A percentile compares a stretch with the other conserved stretches of the same genome.
These are phyloP conservation scores for Omphalotus guepiniiformis DNA, from an alignment of 768 basidiomycete genomes.

Conservation along the genomic window DNA sequence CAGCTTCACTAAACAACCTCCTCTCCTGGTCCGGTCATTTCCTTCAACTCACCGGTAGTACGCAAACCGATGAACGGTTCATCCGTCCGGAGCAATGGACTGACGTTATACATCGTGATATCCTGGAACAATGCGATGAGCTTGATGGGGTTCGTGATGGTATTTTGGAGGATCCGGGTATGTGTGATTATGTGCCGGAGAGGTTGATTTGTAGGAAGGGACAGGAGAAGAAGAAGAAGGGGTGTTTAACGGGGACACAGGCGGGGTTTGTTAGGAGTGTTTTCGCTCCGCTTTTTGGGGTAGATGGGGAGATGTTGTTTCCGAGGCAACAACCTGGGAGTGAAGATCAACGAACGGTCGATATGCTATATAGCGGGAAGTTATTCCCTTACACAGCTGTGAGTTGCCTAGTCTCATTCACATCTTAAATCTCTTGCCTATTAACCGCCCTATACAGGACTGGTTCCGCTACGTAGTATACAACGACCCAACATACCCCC, in stretches of 20 bases:
- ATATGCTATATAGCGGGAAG: background rate
- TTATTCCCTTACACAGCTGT: background rate
- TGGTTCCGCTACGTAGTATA: slow-evolving; percentile 5
- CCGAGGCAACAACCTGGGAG: slow-evolving; percentile 17
- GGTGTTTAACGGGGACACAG: slow-evolving; percentile 17
- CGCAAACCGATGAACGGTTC: slow-evolving; percentile 11
- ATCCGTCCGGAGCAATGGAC: slow-evolving; percentile 15
- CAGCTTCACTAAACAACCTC: slow-evolving; percentile 8
- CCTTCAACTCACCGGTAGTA: slow-evolving; percentile 3
- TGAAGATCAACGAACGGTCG: slow-evolving; percentile 1
- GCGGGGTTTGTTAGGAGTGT: slow-evolving; percentile 14
- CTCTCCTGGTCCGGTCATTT: background rate
- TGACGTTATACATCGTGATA: slow-evolving; percentile 14
- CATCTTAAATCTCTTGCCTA: background rate
- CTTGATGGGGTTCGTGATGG: slow-evolving; percentile 16
- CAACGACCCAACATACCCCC: background rate
- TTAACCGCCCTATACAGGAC: background rate
- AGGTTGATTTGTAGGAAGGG: slow-evolving; percentile 11
- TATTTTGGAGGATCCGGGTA: slow-evolving; percentile 18
- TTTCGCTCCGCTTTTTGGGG: slow-evolving; percentile 14
- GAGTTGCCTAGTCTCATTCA: background rate
- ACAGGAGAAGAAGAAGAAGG: background rate
- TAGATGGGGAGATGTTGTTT: slow-evolving; percentile 11
- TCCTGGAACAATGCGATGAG: slow-evolving; percentile 14
- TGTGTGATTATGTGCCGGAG: slow-evolving; percentile 17